phyloP scores from a whole-genome alignment of 352 stramenopile genomes.

The Pythium brassicae region DNA sequence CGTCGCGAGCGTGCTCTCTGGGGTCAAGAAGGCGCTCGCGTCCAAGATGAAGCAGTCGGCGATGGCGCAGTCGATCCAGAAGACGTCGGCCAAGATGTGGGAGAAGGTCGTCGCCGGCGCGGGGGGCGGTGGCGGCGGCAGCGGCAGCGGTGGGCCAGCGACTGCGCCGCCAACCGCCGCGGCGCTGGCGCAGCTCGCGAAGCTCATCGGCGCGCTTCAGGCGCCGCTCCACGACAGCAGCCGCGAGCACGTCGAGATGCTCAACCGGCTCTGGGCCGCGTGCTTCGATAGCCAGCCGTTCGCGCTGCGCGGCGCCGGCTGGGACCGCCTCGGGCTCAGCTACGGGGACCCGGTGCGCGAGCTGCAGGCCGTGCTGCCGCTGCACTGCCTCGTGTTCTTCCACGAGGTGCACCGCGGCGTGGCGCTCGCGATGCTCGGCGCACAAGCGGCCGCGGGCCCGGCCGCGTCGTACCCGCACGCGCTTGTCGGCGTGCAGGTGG shows the following conservation, averaged over 20 bases:
- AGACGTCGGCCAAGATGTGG: slow-evolving; percentile 68
- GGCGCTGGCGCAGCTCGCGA: slow-evolving; percentile 60
- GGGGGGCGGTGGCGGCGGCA: slow-evolving; percentile 6
- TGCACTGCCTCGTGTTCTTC: slow-evolving; percentile 84
- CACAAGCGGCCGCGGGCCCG: slow-evolving; percentile 34
- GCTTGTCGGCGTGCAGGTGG: slow-evolving; percentile 43
- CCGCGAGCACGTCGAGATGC: slow-evolving; percentile 64
- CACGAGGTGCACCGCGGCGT: slow-evolving; percentile 63
- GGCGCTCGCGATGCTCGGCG: slow-evolving; percentile 62
- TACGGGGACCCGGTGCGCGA: slow-evolving; percentile 64
- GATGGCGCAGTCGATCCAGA: slow-evolving; percentile 67
- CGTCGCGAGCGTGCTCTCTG: slow-evolving; percentile 55
- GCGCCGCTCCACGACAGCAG: slow-evolving; percentile 47
- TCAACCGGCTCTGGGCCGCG: slow-evolving; percentile 63
- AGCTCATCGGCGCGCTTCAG: slow-evolving; percentile 63
- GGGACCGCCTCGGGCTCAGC: slow-evolving; percentile 62
- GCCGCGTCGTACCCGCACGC: slow-evolving; percentile 69
- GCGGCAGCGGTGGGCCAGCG: slow-evolving; percentile 8
- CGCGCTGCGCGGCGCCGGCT: slow-evolving; percentile 31
- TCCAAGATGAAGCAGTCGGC: slow-evolving; percentile 78
- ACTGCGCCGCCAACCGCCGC: slow-evolving; percentile 49
- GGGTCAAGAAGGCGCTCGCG: slow-evolving; percentile 74
- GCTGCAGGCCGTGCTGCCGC: slow-evolving; percentile 60
- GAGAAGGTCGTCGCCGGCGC: slow-evolving; percentile 52
- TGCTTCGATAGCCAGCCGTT: slow-evolving; percentile 71